phyloP scores from a whole-genome alignment of 257 asterid species.

The Scutellaria baicalensis region DNA sequence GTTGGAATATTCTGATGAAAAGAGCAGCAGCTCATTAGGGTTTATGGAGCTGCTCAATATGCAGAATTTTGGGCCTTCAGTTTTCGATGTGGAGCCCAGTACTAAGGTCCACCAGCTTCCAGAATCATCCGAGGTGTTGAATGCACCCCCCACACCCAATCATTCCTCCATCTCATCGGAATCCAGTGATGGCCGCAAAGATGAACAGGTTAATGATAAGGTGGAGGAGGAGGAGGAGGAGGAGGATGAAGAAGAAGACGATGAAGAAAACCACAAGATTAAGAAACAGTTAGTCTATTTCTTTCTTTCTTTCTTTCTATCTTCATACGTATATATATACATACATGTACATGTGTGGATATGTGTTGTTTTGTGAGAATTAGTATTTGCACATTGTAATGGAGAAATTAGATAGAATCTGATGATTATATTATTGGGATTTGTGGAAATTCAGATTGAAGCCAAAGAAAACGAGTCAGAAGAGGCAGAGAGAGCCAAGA shows the following conservation, averaged over 20 bases:
- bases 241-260: slow-evolving; percentile 17
- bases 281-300: slow-evolving; percentile 34
- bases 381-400: no score
- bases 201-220: slow-evolving; percentile 15
- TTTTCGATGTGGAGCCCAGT: slow-evolving; percentile 12
- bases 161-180: slow-evolving; percentile 63
- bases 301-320: neutral
- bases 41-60: slow-evolving; percentile 52
- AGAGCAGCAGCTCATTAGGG: slow-evolving; percentile 33
- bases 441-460: slow-evolving; percentile 37
- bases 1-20: slow-evolving; percentile 13
- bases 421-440: no score
- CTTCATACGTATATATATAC: neutral
- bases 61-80: slow-evolving; percentile 29
- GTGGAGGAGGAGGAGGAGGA: slow-evolving; percentile 19
- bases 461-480: slow-evolving; percentile 42
- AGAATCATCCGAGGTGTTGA: slow-evolving; percentile 19
- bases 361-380: neutral
- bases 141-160: slow-evolving; percentile 59
- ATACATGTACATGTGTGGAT: neutral
- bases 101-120: neutral
- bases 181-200: slow-evolving; percentile 26
- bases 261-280: slow-evolving; percentile 16
- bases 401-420: neutral
- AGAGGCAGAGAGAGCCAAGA: slow-evolving; percentile 55